Conservation (phyloP, 2,329 filamentous ascomycete genomes). For the Phyllosticta ampelicida region DNA sequence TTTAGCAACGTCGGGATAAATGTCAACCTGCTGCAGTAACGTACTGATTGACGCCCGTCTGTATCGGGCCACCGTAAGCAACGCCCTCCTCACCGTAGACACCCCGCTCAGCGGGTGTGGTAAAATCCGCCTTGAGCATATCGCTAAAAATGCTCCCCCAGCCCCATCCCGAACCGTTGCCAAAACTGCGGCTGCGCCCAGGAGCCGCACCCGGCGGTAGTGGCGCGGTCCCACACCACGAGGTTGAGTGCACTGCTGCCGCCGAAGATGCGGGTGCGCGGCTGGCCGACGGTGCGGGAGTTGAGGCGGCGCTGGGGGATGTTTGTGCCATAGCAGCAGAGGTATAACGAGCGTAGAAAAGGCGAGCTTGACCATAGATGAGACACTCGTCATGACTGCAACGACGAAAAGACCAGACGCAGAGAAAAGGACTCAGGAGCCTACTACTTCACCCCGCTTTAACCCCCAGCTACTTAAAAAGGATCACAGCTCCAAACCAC, state of each 20-base stretch:
- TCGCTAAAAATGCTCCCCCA: conserved; percentile 11
- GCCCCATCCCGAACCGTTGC: background rate
- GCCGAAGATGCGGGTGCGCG: conserved; percentile 22
- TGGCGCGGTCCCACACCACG: conserved; percentile 17
- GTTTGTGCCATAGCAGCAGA: background rate
- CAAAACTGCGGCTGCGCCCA: conserved; percentile 34
- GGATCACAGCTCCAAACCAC: background rate
- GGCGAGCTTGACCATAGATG: too few species aligned
- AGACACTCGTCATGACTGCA: too few species aligned
- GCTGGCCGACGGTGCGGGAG: conserved; percentile 17
- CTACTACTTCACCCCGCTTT: background rate
- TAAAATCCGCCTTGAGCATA: conserved; percentile 25
- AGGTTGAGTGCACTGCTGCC: conserved; percentile 28
- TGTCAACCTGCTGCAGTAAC: conserved; percentile 33
- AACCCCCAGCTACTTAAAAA: background rate
- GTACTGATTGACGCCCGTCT: conserved; percentile 32
- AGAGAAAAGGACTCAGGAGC: too few species aligned
- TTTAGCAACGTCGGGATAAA: conserved; percentile 39
- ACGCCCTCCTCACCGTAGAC: conserved; percentile 20
- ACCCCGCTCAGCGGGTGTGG: conserved; percentile 14
- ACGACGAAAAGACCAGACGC: too few species aligned
- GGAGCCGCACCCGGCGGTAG: conserved; percentile 29
- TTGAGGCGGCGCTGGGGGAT: conserved; percentile 18
- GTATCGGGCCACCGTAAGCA: conserved; percentile 22
- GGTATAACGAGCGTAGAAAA: background rate